These are phyloP conservation scores for Lasiodiplodia hormozganensis DNA, from an alignment of 2,329 filamentous ascomycete species.

Conservation along the genomic window DNA sequence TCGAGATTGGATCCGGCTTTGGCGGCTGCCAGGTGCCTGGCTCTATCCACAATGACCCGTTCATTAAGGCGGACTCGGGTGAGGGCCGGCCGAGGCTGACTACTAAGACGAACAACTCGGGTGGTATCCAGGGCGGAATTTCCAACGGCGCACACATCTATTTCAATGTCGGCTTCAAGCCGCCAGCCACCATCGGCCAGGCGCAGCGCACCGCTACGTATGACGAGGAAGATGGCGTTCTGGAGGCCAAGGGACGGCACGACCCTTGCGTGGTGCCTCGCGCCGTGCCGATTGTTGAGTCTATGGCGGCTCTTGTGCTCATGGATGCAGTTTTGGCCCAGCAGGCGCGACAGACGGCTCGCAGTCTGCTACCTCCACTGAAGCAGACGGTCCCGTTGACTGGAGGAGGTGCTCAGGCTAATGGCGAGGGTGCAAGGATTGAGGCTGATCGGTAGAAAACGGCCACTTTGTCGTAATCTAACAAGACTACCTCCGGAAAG, in stretches of 20 bases:
- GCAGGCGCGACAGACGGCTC: constrained; percentile 61
- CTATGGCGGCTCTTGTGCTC: constrained; percentile 86
- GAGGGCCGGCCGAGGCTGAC: constrained; percentile 69
- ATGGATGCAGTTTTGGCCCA: constrained; percentile 89
- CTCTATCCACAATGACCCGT: constrained; percentile 90
- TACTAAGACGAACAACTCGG: constrained; percentile 93
- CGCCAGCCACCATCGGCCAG: constrained; percentile 89
- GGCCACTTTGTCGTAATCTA: background rate
- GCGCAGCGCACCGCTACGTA: constrained; percentile 85
- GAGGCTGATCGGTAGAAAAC: constrained; percentile 19
- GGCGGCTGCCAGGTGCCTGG: constrained; percentile 84
- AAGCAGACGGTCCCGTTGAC: constrained; percentile 45
- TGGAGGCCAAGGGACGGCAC: constrained; percentile 92
- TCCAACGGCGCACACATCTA: constrained; percentile 92
- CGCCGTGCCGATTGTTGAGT: constrained; percentile 87
- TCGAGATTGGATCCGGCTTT: constrained; percentile 95
- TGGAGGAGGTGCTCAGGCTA: constrained; percentile 28
- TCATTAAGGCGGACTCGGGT: constrained; percentile 65
- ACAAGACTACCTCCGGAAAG: background rate
- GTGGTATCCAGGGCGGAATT: constrained; percentile 94
- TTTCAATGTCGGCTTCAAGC: constrained; percentile 95
- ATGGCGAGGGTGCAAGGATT: constrained; percentile 23
- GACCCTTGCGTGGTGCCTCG: constrained; percentile 92
- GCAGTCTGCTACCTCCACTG: constrained; percentile 47
- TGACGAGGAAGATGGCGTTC: constrained; percentile 73